Evolutionary conservation across 129 eudicot genomes (phyloP).

Genomic region (Gnaphalium uliginosum): DNA sequence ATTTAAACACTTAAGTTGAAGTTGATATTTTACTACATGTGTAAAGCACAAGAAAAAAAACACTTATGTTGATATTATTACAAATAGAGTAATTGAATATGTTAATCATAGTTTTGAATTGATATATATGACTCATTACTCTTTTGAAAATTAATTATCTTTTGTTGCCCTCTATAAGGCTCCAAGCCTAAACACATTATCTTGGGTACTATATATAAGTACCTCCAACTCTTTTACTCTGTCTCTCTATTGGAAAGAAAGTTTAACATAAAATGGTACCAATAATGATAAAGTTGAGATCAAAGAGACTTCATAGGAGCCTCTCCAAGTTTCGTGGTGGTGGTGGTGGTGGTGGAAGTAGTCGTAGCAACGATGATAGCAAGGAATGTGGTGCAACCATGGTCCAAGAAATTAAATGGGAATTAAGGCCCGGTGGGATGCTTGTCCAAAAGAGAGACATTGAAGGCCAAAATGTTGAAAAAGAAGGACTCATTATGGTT

Average conservation of each 20-base stretch:
- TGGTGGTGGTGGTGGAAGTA: constrained; percentile 29
- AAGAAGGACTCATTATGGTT: constrained; percentile 49
- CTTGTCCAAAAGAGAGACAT: constrained; percentile 74
- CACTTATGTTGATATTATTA: neutral
- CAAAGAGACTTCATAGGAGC: constrained; percentile 66
- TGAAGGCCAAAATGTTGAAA: constrained; percentile 27
- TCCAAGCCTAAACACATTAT: neutral
- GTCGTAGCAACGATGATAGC: constrained; percentile 10
- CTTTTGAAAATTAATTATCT: neutral
- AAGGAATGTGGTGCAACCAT: constrained; percentile 22
- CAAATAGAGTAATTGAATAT: neutral
- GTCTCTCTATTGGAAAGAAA: neutral
- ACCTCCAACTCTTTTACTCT: neutral
- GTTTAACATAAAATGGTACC: neutral
- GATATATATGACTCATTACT: neutral
- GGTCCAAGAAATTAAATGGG: constrained; percentile 67
- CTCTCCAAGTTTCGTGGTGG: constrained; percentile 55
- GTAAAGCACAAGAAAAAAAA: no score
- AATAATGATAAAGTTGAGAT: constrained; percentile 59
- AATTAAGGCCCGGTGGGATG: constrained; percentile 81
- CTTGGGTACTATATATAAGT: neutral
- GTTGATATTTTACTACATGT: no score
- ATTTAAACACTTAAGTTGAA: no score
- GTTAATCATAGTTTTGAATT: neutral
- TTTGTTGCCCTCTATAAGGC: constrained; percentile 2